These are phyloP conservation scores for Elsinoe perseae DNA, from an alignment of 2,329 filamentous ascomycete species.

Conservation along the genomic window DNA sequence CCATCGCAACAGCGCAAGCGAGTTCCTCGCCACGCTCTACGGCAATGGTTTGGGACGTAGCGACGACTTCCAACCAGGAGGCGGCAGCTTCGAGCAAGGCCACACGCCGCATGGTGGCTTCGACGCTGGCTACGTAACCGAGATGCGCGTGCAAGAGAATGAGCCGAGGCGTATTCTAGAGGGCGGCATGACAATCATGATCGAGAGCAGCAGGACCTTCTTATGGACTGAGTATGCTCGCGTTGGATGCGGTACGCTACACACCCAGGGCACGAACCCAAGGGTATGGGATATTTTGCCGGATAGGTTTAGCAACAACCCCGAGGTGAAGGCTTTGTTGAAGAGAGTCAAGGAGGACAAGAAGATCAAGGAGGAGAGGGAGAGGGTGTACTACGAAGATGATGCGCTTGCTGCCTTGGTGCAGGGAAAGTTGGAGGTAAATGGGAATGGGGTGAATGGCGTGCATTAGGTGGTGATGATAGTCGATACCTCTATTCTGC, in stretches of 20 bases:
- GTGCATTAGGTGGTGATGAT: neutral
- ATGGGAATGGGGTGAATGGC: slow-evolving; percentile 8
- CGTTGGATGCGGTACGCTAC: slow-evolving; percentile 30
- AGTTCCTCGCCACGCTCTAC: slow-evolving; percentile 33
- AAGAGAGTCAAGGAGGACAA: slow-evolving; percentile 21
- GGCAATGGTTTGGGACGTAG: slow-evolving; percentile 33
- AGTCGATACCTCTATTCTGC: neutral
- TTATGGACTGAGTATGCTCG: slow-evolving; percentile 34
- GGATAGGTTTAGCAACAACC: slow-evolving; percentile 32
- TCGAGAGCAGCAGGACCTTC: slow-evolving; percentile 33
- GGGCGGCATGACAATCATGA: slow-evolving; percentile 33
- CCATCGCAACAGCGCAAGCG: slow-evolving; percentile 33
- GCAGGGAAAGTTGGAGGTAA: neutral
- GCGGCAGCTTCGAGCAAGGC: slow-evolving; percentile 32
- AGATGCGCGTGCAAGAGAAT: slow-evolving; percentile 39
- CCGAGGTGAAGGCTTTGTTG: slow-evolving; percentile 30
- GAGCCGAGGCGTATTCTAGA: slow-evolving; percentile 38
- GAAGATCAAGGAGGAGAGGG: slow-evolving; percentile 19
- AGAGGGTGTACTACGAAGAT: slow-evolving; percentile 20
- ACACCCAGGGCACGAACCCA: slow-evolving; percentile 31
- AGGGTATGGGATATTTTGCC: slow-evolving; percentile 34
- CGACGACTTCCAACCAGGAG: slow-evolving; percentile 37
- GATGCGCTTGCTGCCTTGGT: slow-evolving; percentile 17
- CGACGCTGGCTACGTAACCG: slow-evolving; percentile 39
- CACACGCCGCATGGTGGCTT: slow-evolving; percentile 35